Conservation (phyloP, 2,329 filamentous ascomycete species). For the Sclerotiophoma versabilis region DNA sequence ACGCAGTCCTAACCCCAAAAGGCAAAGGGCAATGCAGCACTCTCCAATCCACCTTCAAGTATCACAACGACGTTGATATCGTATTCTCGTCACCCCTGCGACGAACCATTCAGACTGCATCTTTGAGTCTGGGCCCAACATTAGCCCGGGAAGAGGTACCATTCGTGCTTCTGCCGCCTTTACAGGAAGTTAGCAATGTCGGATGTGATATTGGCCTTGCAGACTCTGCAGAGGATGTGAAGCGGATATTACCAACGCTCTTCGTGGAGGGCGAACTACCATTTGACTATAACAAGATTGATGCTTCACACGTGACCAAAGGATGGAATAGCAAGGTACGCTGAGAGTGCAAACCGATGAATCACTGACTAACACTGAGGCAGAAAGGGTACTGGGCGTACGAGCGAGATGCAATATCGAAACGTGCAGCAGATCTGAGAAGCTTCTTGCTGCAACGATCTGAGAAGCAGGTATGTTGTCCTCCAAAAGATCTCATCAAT, state of each 20-base stretch:
- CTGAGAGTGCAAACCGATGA: neutral
- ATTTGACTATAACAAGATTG: constrained; percentile 59
- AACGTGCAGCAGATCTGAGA: constrained; percentile 39
- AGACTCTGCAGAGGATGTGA: constrained; percentile 56
- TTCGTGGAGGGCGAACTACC: constrained; percentile 66
- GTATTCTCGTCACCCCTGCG: constrained; percentile 81
- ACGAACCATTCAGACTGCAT: constrained; percentile 80
- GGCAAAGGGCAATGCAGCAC: constrained; percentile 76
- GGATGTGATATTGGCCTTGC: constrained; percentile 76
- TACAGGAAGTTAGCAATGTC: constrained; percentile 78
- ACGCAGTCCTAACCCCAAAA: constrained; percentile 78
- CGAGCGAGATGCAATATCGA: constrained; percentile 35
- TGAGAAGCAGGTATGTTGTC: constrained; percentile 32
- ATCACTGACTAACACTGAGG: constrained; percentile 4
- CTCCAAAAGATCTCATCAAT: neutral
- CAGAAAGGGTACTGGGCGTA: constrained; percentile 45
- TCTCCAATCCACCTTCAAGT: constrained; percentile 69
- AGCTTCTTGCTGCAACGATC: constrained; percentile 37
- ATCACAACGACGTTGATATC: constrained; percentile 65
- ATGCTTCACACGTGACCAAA: constrained; percentile 66
- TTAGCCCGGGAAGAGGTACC: constrained; percentile 47
- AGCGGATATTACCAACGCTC: constrained; percentile 25
- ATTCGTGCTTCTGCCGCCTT: constrained; percentile 71
- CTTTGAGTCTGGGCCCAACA: constrained; percentile 69
- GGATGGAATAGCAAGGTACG: constrained; percentile 75